Evolutionary conservation across 169 alveolate genomes (phyloP), one percentile per base, ranked within the genome.

Genomic region (Cryptosporidium bovis): DNA sequence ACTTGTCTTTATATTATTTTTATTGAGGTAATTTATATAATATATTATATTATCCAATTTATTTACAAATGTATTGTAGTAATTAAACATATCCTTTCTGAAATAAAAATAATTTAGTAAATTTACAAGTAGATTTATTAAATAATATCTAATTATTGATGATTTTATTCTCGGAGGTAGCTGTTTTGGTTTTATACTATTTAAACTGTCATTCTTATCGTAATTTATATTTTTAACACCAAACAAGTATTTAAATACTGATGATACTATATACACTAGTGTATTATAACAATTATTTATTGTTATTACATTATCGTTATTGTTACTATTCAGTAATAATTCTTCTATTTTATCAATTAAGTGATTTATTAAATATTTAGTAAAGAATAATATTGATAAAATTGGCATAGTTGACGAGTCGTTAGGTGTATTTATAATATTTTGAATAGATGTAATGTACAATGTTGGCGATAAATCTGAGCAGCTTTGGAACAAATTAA

Each of bases 121-220:
- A 24, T 34, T 20, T 27, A 53, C 50, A 13, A 77, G 8, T 6
- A 77, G n/a, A 62, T 62, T 56, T 29, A 77, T 50, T n/a, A 16
- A 18, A 77, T 60, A 62, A n/a, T 56, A 77, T 16, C 87, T 20
- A 34, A 77, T 31, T 27, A 77, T 46, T 8, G 65, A 77, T 7
- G 87, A 77, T 44, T 77, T 77, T 18, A 77, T 44, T 58, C 71
- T 77, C 2, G 87, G 71, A 29, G 84, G 84, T 5, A 40, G 4
- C 16, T 18, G 20, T 56, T 69, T 18, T 69, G 51, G 20, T 48
- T 34, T 16, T 20, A 33, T 18, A 5, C 36, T 62, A 56, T 62
- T 77, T 60, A 71, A 36, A 46, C 16, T 13, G 34, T 60, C 62
- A 55, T 51, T 15, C 56, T 51, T 27, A 44, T 77, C 5, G 34